Evolutionary conservation across 108 stramenopile genomes (phyloP).

Genomic region (Skeletonema marinoi): DNA sequence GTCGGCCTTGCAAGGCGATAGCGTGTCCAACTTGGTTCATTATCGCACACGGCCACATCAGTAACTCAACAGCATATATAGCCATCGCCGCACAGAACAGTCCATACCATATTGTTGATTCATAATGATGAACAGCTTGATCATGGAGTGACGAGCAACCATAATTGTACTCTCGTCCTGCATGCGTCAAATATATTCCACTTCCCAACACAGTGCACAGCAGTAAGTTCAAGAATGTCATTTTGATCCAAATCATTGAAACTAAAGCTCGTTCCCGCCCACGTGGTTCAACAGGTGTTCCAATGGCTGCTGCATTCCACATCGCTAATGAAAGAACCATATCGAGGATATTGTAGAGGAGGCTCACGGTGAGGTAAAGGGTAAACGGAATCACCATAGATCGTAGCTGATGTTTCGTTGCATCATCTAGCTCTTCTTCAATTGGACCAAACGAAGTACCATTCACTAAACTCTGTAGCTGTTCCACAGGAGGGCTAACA

Average conservation of each 20-base stretch:
- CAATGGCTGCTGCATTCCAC: slow-evolving; percentile 7
- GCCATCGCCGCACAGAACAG: slow-evolving; percentile 16
- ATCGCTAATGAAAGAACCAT: background rate
- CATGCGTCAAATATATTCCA: background rate
- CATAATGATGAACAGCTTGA: background rate
- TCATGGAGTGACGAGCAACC: background rate
- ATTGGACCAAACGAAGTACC: background rate
- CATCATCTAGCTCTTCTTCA: background rate
- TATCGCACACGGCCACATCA: slow-evolving; percentile 16
- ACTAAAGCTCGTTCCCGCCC: background rate
- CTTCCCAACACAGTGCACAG: background rate
- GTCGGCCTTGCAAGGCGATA: background rate
- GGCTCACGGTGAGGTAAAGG: background rate
- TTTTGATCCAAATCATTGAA: slow-evolving; percentile 2
- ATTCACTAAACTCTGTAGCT: background rate
- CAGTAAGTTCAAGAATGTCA: slow-evolving; percentile 15
- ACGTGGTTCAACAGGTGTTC: slow-evolving; percentile 6
- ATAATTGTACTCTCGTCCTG: background rate
- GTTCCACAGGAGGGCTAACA: background rate
- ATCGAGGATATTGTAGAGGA: slow-evolving; percentile 2
- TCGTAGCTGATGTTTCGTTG: background rate
- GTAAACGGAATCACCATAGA: background rate
- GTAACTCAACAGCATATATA: slow-evolving; percentile 18
- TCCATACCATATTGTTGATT: slow-evolving; percentile 9
- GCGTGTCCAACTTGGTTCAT: slow-evolving; percentile 7